Evolutionary conservation across 2,329 filamentous ascomycete genomes (phyloP).

Genomic region (Alternaria sp.): DNA sequence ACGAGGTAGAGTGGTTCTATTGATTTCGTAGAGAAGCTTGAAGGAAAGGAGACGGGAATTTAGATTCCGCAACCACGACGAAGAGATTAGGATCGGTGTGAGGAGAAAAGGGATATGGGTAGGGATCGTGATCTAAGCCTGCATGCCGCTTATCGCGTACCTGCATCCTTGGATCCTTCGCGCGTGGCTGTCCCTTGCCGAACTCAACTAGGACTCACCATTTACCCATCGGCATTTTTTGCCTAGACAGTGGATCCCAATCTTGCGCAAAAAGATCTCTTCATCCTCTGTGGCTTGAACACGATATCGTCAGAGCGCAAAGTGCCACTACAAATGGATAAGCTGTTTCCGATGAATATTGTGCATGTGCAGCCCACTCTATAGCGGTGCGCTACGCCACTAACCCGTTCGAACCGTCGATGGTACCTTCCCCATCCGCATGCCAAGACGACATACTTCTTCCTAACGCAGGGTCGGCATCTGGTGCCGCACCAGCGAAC

Average conservation of each 20-base stretch:
- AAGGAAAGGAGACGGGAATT: not conserved
- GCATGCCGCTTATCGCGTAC: constrained; percentile 7
- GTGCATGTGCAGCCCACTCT: not conserved
- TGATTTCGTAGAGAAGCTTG: not conserved
- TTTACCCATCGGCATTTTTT: not conserved
- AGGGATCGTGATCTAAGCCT: not conserved
- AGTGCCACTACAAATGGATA: not conserved
- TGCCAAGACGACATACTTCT: not conserved
- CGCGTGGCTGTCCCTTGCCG: not conserved
- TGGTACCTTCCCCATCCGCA: not conserved
- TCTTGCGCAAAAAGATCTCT: not conserved
- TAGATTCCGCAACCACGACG: not conserved
- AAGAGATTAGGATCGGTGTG: not conserved
- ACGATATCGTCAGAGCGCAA: not conserved
- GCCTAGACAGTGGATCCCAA: not conserved
- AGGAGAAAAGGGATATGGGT: not conserved
- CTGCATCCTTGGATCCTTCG: constrained; percentile 1
- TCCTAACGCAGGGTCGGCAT: not conserved
- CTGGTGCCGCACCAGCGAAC: not conserved
- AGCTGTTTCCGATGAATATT: not conserved
- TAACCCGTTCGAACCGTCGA: not conserved
- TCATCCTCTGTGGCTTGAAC: not conserved
- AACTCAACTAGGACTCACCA: not conserved
- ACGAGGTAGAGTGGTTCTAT: not conserved
- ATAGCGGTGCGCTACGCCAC: not conserved